These are phyloP conservation scores for Naganishia vaughanmartiniae DNA, from an alignment of 768 basidiomycete genomes.

Conservation along the genomic window DNA sequence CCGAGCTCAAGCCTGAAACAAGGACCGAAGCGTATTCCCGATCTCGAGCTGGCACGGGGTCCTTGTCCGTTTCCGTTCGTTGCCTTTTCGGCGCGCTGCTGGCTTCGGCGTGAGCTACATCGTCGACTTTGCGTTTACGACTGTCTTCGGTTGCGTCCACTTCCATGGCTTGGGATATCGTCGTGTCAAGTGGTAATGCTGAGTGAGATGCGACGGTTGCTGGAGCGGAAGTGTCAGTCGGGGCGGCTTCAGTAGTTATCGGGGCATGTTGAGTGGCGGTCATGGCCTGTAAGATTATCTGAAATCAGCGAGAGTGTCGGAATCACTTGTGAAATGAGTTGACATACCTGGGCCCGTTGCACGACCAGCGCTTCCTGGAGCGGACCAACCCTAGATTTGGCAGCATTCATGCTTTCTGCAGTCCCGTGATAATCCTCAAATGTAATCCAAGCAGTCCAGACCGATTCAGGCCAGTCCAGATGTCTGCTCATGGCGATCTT, in stretches of 20 bases:
- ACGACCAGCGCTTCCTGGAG: constrained; percentile 33
- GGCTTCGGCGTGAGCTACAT: not conserved
- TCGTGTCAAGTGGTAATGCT: not conserved
- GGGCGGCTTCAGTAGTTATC: not conserved
- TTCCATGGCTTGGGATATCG: constrained; percentile 1
- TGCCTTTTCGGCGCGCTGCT: constrained; percentile 11
- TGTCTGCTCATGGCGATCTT: constrained; percentile 65
- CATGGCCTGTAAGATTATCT: not conserved
- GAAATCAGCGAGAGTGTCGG: constrained; percentile 20
- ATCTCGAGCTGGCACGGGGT: constrained; percentile 62
- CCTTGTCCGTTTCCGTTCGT: constrained; percentile 31
- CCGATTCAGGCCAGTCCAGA: constrained; percentile 90
- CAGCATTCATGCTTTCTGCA: constrained; percentile 56
- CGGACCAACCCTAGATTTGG: constrained; percentile 33
- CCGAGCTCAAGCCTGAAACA: constrained; percentile 66
- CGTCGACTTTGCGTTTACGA: constrained; percentile 60
- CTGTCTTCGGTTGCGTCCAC: constrained; percentile 9
- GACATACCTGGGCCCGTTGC: constrained; percentile 50
- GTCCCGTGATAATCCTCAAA: constrained; percentile 84
- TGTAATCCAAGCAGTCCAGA: constrained; percentile 85
- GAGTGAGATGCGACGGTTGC: not conserved
- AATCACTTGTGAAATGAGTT: constrained; percentile 45
- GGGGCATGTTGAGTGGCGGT: not conserved
- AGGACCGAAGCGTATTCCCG: constrained; percentile 93
- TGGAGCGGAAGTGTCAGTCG: not conserved